Evolutionary conservation across 2,329 filamentous ascomycete species (phyloP), one percentile per base, ranked within the genome.

Genomic region (Fusarium newnesense): DNA sequence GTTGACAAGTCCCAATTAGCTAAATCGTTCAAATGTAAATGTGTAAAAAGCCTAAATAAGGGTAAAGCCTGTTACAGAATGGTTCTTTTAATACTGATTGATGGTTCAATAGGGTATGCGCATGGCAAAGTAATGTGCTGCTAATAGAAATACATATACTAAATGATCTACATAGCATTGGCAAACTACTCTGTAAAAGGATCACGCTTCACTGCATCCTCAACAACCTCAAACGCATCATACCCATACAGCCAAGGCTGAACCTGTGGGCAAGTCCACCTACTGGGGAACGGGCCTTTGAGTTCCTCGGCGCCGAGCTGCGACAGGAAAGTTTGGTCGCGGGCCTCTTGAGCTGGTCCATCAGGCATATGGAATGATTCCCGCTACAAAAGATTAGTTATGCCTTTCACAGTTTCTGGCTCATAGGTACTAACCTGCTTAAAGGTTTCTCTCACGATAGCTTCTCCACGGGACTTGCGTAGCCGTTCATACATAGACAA

Each of bases 401-500:
- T 24, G 24, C 4, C 24, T 24, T 24, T 24, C 24, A 24, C 24
- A 24, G 24, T 24, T 24, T 24, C 24, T 24, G 24, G 24, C 24
- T 24, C 24, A 24, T 24, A 24, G 24, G 24, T 24, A 24, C 24
- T 24, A 24, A 24, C 24, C 71, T 79, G 77, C 60, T 87, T 88
- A 72, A 92, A 92, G 0, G 90, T 90, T 76, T 92, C 91, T 16
- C 85, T 82, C 5, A 88, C 90, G 58, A 93, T 91, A 1, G 85
- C 79, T 32, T 87, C 84, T 7, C 85, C 85, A 13, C 87, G 81
- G 5, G 81, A 80, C 70, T 87, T 87, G 26, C 87, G 83, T 69
- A 88, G 69, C 18, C 77, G 76, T 62, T 88, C 82, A 74, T 88
- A 89, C 64, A 85, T 74, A 32, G 75, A 75, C 24, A 86, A 76